Conservation (phyloP, 2,329 filamentous ascomycete genomes). For the Alternaria hordeiaustralica region DNA sequence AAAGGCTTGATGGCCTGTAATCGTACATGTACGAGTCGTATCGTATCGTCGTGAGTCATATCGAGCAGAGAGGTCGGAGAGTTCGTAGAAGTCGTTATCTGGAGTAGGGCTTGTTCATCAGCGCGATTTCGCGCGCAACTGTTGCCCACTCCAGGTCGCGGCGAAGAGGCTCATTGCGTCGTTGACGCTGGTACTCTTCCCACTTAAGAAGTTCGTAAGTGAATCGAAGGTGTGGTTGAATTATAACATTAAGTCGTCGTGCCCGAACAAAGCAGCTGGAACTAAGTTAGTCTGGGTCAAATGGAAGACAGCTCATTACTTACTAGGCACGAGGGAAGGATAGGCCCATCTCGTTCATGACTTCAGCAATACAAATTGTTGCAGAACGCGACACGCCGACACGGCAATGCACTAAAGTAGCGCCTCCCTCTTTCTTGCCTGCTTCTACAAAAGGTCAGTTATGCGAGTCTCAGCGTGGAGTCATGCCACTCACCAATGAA, state of each 20-base stretch:
- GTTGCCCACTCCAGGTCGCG: slow-evolving; percentile 92
- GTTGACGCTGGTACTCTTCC: slow-evolving; percentile 78
- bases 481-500: slow-evolving; percentile 78
- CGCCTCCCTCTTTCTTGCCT: slow-evolving; percentile 76
- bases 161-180: slow-evolving; percentile 62
- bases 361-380: slow-evolving; percentile 98
- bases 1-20: slow-evolving; percentile 10
- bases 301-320: slow-evolving; percentile 35
- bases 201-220: slow-evolving; percentile 92
- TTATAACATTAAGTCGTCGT: slow-evolving; percentile 92
- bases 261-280: slow-evolving; percentile 86
- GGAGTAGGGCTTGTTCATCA: slow-evolving; percentile 95
- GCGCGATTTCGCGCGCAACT: slow-evolving; percentile 85
- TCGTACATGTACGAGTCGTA: slow-evolving; percentile 29
- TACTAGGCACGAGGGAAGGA: slow-evolving; percentile 90
- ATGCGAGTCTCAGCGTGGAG: background rate
- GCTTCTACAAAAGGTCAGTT: slow-evolving; percentile 64
- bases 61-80: slow-evolving; percentile 9
- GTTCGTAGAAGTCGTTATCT: slow-evolving; percentile 55
- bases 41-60: slow-evolving; percentile 33
- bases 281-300: slow-evolving; percentile 11
- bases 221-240: slow-evolving; percentile 94
- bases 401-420: slow-evolving; percentile 93
- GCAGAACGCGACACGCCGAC: slow-evolving; percentile 95
- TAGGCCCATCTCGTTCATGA: slow-evolving; percentile 81